Conservation (phyloP, 176 grass and related monocot genomes). For the Oryza rufipogon region DNA sequence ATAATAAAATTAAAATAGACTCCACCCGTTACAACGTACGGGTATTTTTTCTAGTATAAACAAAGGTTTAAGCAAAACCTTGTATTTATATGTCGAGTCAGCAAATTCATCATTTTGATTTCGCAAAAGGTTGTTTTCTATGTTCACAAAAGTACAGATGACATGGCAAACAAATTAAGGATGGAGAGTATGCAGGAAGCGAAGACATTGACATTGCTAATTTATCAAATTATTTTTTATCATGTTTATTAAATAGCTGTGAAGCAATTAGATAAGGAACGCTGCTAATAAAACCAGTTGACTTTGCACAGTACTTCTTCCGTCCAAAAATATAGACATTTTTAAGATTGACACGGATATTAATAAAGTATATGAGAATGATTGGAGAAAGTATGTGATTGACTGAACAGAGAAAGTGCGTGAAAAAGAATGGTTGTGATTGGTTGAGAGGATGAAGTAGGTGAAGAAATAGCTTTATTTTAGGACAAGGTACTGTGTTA, state of each 20-base stretch:
- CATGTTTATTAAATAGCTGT: not conserved
- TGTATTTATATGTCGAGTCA: not conserved
- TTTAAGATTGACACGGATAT: too few species aligned
- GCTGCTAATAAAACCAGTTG: not conserved
- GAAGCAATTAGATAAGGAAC: not conserved
- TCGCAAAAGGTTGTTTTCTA: not conserved
- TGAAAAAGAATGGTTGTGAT: too few species aligned
- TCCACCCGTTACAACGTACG: too few species aligned
- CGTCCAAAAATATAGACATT: too few species aligned
- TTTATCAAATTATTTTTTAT: not conserved
- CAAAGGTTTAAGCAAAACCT: constrained; percentile 22
- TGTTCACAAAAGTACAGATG: constrained; percentile 6
- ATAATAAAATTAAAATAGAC: too few species aligned
- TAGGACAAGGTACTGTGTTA: too few species aligned
- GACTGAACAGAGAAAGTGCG: too few species aligned
- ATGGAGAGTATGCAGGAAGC: not conserved
- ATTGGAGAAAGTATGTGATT: too few species aligned
- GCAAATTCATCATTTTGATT: not conserved
- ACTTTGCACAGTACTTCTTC: not conserved
- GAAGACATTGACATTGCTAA: constrained; percentile 3
- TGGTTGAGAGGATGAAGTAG: too few species aligned
- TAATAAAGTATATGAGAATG: too few species aligned
- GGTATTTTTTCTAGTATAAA: not conserved
- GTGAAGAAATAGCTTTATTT: too few species aligned
- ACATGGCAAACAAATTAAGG: constrained; percentile 7